Evolutionary conservation across 2,329 filamentous ascomycete species (phyloP).

Genomic region (Septoria linicola): DNA sequence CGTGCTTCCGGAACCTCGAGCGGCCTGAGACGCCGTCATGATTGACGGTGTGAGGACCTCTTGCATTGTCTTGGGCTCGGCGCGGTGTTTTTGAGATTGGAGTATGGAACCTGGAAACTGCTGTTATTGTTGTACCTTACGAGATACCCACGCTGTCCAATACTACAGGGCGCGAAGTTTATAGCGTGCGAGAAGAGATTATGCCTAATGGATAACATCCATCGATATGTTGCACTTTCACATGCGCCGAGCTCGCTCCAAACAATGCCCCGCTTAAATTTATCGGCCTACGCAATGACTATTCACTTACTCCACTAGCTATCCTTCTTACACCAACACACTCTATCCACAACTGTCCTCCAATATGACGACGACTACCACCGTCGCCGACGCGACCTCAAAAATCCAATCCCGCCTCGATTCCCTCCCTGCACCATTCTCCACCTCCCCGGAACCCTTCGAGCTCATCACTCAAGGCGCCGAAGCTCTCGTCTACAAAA

Average conservation of each 20-base stretch:
- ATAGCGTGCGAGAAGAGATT: constrained; percentile 4
- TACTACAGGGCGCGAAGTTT: constrained; percentile 19
- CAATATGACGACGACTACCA: too few species aligned
- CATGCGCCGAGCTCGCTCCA: constrained; percentile 7
- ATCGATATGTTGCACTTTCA: background rate
- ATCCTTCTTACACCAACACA: too few species aligned
- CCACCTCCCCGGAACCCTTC: constrained; percentile 59
- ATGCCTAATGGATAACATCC: background rate
- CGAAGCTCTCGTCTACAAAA: constrained; percentile 90
- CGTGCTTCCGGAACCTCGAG: too few species aligned
- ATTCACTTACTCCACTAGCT: too few species aligned
- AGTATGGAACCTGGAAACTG: background rate
- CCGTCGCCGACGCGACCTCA: constrained; percentile 4
- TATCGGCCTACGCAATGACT: too few species aligned
- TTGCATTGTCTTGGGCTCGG: background rate
- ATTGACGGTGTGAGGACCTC: constrained; percentile 2
- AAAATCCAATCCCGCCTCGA: constrained; percentile 3
- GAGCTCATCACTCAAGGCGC: constrained; percentile 86
- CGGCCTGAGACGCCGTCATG: background rate
- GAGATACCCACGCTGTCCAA: constrained; percentile 30
- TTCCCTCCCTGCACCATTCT: constrained; percentile 64
- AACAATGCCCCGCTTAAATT: background rate
- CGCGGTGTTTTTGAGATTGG: background rate
- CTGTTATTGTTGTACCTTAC: constrained; percentile 19
- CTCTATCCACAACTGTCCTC: too few species aligned